Conservation (phyloP, 805 yeast genomes). For the Candida chilensis region DNA sequence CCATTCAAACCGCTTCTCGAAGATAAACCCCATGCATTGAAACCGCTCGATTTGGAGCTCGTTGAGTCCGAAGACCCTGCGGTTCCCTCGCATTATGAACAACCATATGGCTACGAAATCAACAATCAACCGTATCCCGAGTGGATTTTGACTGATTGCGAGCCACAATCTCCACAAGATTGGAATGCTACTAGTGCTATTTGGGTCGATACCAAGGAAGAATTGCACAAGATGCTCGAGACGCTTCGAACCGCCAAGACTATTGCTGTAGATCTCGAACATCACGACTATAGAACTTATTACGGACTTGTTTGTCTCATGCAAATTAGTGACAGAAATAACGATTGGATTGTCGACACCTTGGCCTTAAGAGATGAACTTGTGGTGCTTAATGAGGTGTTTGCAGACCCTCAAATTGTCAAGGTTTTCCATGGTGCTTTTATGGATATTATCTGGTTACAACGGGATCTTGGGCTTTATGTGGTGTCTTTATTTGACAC, state of each 20-base stretch:
- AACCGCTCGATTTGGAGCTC: constrained; percentile 35
- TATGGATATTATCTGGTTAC: constrained; percentile 96
- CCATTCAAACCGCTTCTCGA: constrained; percentile 76
- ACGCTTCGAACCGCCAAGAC: constrained; percentile 43
- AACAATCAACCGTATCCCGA: constrained; percentile 60
- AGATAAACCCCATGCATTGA: constrained; percentile 63
- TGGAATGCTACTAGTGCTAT: constrained; percentile 60
- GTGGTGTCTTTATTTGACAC: constrained; percentile 89
- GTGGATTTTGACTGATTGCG: constrained; percentile 24
- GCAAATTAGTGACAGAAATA: constrained; percentile 81
- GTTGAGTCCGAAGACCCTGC: constrained; percentile 22
- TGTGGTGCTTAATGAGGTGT: constrained; percentile 55
- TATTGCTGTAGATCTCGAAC: constrained; percentile 92
- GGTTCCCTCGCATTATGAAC: constrained; percentile 54
- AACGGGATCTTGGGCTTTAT: constrained; percentile 88
- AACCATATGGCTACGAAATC: constrained; percentile 80
- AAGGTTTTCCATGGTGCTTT: constrained; percentile 95
- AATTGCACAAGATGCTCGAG: constrained; percentile 43
- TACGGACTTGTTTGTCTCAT: constrained; percentile 86
- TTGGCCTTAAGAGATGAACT: constrained; percentile 69
- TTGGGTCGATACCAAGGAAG: constrained; percentile 61
- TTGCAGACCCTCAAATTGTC: constrained; percentile 71
- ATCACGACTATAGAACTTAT: constrained; percentile 86
- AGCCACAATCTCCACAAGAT: constrained; percentile 43
- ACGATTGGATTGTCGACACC: constrained; percentile 86